Percentiles rank a stretch among this genome's conserved stretches.
Conservation (phyloP, 169 alveolate species). For the Plasmodium yoelii region DNA sequence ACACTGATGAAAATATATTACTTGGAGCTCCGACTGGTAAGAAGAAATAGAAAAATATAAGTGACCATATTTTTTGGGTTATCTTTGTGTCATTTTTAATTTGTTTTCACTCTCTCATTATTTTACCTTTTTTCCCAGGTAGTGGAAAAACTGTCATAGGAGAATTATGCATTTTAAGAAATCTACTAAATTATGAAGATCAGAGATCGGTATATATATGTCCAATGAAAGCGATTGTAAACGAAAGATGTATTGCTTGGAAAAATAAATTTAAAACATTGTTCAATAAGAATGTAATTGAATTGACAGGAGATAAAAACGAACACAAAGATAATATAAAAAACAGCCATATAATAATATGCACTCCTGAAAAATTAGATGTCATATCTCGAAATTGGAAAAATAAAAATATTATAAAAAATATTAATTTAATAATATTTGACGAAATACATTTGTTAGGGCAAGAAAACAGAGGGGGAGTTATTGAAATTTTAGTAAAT, state of each 20-base stretch:
- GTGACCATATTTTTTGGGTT: not conserved
- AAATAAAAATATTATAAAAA: slow-evolving; percentile 93
- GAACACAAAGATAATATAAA: slow-evolving; percentile 91
- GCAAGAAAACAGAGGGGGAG: slow-evolving; percentile 97
- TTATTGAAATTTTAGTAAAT: slow-evolving; percentile 97
- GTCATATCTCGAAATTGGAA: slow-evolving; percentile 99
- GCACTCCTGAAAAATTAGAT: slow-evolving; percentile 99
- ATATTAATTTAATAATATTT: slow-evolving; percentile 95
- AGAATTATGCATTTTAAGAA: slow-evolving; percentile 96
- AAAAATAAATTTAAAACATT: slow-evolving; percentile 85
- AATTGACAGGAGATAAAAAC: slow-evolving; percentile 97
- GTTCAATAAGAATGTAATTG: slow-evolving; percentile 93
- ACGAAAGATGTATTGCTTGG: slow-evolving; percentile 93
- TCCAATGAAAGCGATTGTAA: slow-evolving; percentile 98
- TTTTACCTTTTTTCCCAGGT: slow-evolving; percentile 56
- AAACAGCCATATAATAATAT: slow-evolving; percentile 93
- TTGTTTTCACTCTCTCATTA: too few relatives aligned
- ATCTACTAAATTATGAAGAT: slow-evolving; percentile 87
- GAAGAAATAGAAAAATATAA: too few relatives aligned
- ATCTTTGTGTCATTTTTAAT: not conserved
- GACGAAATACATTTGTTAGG: slow-evolving; percentile 99
- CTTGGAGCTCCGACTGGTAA: slow-evolving; percentile 99
- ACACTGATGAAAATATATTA: slow-evolving; percentile 96
- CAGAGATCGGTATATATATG: slow-evolving; percentile 97
- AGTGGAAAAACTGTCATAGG: slow-evolving; percentile 98